Evolutionary conservation across 2,329 filamentous ascomycete genomes (phyloP), one percentile per base, ranked within the genome.

Genomic region (Diaporthe sp.): DNA sequence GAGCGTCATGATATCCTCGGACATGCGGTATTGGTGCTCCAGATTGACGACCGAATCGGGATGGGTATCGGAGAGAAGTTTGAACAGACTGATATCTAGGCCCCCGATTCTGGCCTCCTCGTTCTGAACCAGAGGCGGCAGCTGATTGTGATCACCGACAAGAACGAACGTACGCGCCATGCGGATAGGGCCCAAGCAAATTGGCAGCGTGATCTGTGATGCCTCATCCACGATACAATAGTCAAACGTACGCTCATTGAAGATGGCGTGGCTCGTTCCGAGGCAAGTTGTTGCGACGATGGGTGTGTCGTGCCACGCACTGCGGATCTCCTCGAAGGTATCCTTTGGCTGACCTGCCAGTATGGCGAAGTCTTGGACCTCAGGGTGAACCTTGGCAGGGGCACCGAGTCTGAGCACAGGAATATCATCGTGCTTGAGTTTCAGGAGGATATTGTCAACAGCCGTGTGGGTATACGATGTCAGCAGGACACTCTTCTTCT

Each of bases 221-320:
- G 97, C 97, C 84, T 99, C 97, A 78, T 99, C 97, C 5, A 99
- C 96, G 77, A 99, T 98, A 81, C 97, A 99, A 81, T 98, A 98
- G 84, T 99, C 97, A 78, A 99, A 99, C 0, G 93, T 92, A 6
- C 97, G 93, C 80, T 96, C 94, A 73, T 91, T 93, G 84, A 99
- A 98, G 12, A 99, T 86, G 3, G 92, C 89, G 82, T 99, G 97
- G 78, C 93, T 96, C 81, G 98, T 94, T 3, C 96, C 95, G 35
- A 99, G 89, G 81, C 97, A 99, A 0, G 97, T 98, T 0, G 97
- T 98, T 6, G 96, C 97, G 4, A 99, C 97, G 38, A 99, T 92
- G 1, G 94, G 94, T 2, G 94, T 95, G 66, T 93, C 92, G 81
- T 97, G 94, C 90, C 97, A 98, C 0, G 93, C 92, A 73, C 91